Evolutionary conservation across 352 stramenopile genomes (phyloP), one percentile per base, ranked within the genome.

Genomic region (Thalassiosira ordinaria): DNA sequence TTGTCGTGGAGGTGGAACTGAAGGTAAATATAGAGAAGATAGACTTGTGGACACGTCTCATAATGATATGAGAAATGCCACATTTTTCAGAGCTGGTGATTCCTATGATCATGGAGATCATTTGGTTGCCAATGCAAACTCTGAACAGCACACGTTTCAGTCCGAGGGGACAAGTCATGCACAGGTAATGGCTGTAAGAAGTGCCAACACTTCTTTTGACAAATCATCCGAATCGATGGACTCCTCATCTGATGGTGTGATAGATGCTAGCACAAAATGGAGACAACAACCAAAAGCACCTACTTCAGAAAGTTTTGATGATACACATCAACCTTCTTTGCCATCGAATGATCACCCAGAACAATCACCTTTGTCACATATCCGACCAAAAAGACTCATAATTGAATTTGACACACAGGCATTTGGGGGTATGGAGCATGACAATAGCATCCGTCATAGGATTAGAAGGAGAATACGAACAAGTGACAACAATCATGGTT

Each of bases 321-420:
- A 49, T 24, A 3, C 51, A 6, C 16, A 0, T 29, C 33, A 41
- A 41, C 29, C 27, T 11, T 39, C 11, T n/a, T n/a, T n/a, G n/a
- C n/a, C n/a, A 33, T 44, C 53, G 31, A 27, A 46, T n/a, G 24
- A 60, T 24, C 46, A 37, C 4, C 47, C 60, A 39, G 14, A 24
- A 44, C 37, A 53, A 57, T 22, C 26, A n/a, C n/a, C n/a, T n/a
- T 6, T 51, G n/a, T 46, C n/a, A 27, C 31, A 31, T 4, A 56
- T 1, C n/a, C 11, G 33, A 57, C 2, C 5, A 47, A 35, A 53
- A 7, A 57, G 59, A n/a, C 27, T 79, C 35, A 16, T 73, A 20
- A 41, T 79, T 41, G 70, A 79, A 67, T 68, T 79, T 29, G 70
- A 79, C 46, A 68, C 70, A 53, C 47, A 63, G 18, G 63, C 63